A percentile compares a stretch with the other conserved stretches of the same genome.
Evolutionary conservation across 305 asterid species (phyloP).

Genomic region (Fraxinus paxiana): DNA sequence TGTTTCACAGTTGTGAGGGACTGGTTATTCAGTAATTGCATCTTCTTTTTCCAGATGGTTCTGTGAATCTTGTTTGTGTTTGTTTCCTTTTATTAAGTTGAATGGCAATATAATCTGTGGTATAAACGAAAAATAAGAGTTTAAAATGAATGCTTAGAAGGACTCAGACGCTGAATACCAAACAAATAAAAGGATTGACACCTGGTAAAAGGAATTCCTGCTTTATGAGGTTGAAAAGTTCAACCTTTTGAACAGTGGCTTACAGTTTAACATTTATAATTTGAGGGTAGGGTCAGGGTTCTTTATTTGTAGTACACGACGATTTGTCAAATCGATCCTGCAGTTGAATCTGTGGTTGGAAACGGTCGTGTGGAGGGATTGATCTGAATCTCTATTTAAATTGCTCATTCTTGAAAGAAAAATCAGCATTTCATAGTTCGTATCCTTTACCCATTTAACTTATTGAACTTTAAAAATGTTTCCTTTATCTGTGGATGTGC

Average conservation of each 20-base stretch:
- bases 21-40: not conserved
- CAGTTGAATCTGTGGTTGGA: not conserved
- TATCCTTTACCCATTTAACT: not conserved
- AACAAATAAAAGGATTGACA: not conserved
- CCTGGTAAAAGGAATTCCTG: not conserved
- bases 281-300: not conserved
- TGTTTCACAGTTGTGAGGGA: not conserved
- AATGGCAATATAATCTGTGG: not conserved
- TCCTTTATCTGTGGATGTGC: slow-evolving; percentile 26
- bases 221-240: not conserved
- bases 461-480: not conserved
- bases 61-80: not conserved
- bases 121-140: not conserved
- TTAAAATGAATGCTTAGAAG: not conserved
- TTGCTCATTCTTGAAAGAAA: not conserved
- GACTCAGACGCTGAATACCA: not conserved
- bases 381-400: not conserved
- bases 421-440: not conserved
- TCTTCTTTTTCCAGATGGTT: not conserved
- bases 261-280: not conserved
- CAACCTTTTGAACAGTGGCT: not conserved
- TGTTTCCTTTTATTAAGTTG: not conserved
- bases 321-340: not conserved
- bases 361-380: not conserved
- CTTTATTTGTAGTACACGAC: not conserved